Conservation (phyloP, 352 stramenopile species). For the Pythium rhizo-oryzae region DNA sequence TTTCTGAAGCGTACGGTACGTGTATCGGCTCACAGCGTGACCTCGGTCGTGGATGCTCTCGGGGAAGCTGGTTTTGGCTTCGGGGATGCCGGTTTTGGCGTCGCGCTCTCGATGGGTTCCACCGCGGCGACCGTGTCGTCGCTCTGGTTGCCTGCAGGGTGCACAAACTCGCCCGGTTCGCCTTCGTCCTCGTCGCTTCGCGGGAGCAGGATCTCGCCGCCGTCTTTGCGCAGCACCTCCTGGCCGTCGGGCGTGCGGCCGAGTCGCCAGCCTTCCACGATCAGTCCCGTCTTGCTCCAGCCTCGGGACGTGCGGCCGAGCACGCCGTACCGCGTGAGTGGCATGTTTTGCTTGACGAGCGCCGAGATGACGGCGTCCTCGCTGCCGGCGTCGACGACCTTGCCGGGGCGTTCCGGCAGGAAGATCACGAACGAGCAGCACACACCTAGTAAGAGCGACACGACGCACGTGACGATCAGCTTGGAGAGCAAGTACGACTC, state of each 20-base stretch:
- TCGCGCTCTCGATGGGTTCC: neutral
- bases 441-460: constrained; percentile 31
- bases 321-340: constrained; percentile 49
- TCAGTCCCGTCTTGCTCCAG: constrained; percentile 45
- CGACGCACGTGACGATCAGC: constrained; percentile 26
- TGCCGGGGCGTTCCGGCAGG: constrained; percentile 32
- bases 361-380: constrained; percentile 46
- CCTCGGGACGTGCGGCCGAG: constrained; percentile 44
- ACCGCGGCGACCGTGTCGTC: neutral
- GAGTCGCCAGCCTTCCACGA: constrained; percentile 50
- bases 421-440: constrained; percentile 36
- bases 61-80: neutral
- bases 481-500: constrained; percentile 21
- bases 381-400: constrained; percentile 33
- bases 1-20: neutral
- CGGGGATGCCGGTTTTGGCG: neutral
- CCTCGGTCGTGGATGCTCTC: constrained; percentile 2
- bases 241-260: constrained; percentile 31
- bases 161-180: constrained; percentile 10
- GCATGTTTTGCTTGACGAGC: constrained; percentile 52
- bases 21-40: neutral
- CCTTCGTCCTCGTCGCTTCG: neutral
- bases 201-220: constrained; percentile 47
- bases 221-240: constrained; percentile 48
- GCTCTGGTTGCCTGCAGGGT: neutral